A percentile compares a stretch with the other conserved stretches of the same genome.
phyloP scores from a whole-genome alignment of 257 asterid genomes.

The Solanum etuberosum region DNA sequence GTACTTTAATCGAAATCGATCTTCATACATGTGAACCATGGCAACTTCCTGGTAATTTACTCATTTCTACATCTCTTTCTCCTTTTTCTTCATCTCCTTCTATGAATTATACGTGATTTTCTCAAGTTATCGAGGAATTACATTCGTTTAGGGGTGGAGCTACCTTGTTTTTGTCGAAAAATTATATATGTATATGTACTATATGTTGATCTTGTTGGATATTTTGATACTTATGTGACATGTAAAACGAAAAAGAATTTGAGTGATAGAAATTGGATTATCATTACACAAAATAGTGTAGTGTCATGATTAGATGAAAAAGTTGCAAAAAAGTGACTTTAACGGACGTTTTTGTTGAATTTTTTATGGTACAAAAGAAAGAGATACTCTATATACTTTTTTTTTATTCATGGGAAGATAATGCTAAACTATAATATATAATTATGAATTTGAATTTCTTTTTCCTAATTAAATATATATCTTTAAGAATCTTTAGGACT shows the following conservation, averaged over 20 bases:
- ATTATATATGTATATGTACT: neutral
- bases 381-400: neutral
- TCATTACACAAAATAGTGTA: neutral
- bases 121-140: neutral
- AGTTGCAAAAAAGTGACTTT: neutral
- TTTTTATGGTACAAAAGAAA: neutral
- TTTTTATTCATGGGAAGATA: neutral
- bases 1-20: conserved; percentile 69
- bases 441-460: neutral
- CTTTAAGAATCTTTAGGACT: neutral
- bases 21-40: conserved; percentile 93
- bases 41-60: conserved; percentile 80
- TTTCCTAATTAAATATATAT: neutral
- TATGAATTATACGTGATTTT: neutral
- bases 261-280: neutral
- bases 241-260: neutral
- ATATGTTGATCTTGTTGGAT: neutral
- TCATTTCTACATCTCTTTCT: neutral
- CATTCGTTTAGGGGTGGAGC: neutral
- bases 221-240: neutral
- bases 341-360: neutral
- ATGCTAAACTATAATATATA: neutral
- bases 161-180: neutral
- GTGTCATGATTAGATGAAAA: neutral
- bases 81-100: too few relatives aligned